Evolutionary conservation across 2,329 filamentous ascomycete species (phyloP).

Genomic region (Cordyceps militaris): DNA sequence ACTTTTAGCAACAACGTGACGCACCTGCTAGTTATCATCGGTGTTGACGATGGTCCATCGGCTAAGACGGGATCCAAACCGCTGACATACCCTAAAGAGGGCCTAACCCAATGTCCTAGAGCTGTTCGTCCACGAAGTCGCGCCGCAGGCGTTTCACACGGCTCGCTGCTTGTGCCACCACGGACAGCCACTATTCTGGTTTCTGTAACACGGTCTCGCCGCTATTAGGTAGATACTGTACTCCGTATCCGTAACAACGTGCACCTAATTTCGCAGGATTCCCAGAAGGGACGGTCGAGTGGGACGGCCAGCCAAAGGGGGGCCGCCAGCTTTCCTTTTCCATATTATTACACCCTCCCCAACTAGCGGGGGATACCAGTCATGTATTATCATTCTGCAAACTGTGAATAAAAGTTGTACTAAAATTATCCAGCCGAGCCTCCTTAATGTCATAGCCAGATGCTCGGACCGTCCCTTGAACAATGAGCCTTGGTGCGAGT

Average conservation of each 20-base stretch:
- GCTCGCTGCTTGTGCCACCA: not conserved
- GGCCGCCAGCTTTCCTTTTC: constrained; percentile 4
- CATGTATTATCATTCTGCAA: not conserved
- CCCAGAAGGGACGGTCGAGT: not conserved
- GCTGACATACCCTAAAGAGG: not conserved
- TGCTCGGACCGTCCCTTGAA: constrained; percentile 12
- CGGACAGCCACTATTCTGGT: not conserved
- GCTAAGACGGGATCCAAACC: not conserved
- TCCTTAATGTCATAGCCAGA: constrained; percentile 6
- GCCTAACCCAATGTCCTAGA: not conserved
- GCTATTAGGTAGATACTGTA: not conserved
- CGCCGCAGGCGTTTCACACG: constrained; percentile 2
- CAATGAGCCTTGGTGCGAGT: constrained; percentile 9
- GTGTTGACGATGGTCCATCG: not conserved
- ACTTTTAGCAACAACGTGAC: not conserved
- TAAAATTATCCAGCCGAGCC: not conserved
- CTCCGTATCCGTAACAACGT: not conserved
- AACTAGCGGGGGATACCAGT: not conserved
- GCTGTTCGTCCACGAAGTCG: no score
- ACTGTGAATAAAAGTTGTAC: not conserved
- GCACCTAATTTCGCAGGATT: constrained; percentile 6
- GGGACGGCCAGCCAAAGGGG: not conserved
- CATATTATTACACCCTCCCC: not conserved
- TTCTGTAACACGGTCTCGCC: not conserved
- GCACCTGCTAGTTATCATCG: not conserved